Evolutionary conservation across 805 yeast genomes (phyloP).

Genomic region (Cyberlindnera euphorbiae): DNA sequence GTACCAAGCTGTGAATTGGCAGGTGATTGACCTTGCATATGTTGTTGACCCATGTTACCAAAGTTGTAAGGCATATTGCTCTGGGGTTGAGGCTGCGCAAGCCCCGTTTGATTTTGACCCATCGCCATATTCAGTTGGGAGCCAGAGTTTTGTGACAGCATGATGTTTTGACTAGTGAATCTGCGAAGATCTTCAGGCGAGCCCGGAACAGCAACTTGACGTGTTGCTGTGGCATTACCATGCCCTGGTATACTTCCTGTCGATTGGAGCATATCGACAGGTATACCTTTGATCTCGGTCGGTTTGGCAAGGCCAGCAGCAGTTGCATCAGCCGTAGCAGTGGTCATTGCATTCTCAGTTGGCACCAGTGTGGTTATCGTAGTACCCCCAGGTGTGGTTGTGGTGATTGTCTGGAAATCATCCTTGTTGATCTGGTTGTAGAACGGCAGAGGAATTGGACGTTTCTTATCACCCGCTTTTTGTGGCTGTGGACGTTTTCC

Average conservation of each 20-base stretch:
- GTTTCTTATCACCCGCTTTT: slow-evolving; percentile 17
- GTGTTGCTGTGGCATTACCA: slow-evolving; percentile 1
- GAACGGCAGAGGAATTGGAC: slow-evolving; percentile 66
- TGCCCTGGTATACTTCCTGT: slow-evolving; percentile 56
- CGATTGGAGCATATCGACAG: slow-evolving; percentile 68
- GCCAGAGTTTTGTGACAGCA: slow-evolving; percentile 5
- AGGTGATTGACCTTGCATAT: too few species aligned
- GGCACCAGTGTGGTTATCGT: slow-evolving; percentile 87
- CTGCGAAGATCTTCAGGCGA: slow-evolving; percentile 13
- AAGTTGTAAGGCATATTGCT: slow-evolving; percentile 4
- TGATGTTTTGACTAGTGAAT: slow-evolving; percentile 16
- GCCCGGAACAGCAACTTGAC: background rate
- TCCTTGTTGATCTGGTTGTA: slow-evolving; percentile 88
- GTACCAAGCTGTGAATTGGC: slow-evolving; percentile 1
- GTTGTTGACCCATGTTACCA: too few species aligned
- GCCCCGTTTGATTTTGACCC: too few species aligned
- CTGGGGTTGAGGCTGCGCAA: slow-evolving; percentile 5
- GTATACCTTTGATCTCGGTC: slow-evolving; percentile 63
- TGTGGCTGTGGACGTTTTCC: slow-evolving; percentile 25
- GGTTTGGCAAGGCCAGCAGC: slow-evolving; percentile 53
- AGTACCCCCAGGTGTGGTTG: slow-evolving; percentile 90
- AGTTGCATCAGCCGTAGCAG: slow-evolving; percentile 52
- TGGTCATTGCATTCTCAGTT: slow-evolving; percentile 67
- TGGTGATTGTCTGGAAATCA: slow-evolving; percentile 77
- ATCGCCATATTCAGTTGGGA: too few species aligned